Evolutionary conservation across 345 rosid genomes (phyloP), one percentile per base, ranked within the genome.

Genomic region (Fremontodendron californicum): DNA sequence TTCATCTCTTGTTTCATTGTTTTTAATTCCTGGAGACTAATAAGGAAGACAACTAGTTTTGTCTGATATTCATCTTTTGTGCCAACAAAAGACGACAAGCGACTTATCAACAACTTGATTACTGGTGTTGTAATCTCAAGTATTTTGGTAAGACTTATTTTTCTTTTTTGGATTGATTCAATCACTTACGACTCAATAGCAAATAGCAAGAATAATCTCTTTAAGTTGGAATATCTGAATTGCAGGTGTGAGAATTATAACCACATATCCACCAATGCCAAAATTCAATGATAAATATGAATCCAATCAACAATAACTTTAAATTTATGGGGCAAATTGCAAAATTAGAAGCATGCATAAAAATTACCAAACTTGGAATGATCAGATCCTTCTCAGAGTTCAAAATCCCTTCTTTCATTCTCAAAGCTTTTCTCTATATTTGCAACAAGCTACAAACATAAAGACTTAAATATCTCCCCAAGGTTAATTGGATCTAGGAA

Each of bases 31-130:
- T 7, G 9, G 33, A 43, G 61, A 72, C 6, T 29, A 27, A 21
- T 19, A 55, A 25, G 46, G 57, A 52, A 21, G n/a, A n/a, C 4
- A 39, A 2, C 18, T 8, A 9, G n/a, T 9, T 23, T 74, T 12
- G 4, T 37, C 21, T 40, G 77, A 16, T 43, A 23, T 57, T 39
- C 11, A 5, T 40, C 15, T 42, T 54, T 33, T 18, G 23, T 95
- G 77, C 98, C 99, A 55, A 85, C 90, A 60, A 95, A 90, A 83
- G 99, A 95, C 67, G 71, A 92, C 84, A 92, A 88, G 81, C 93
- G 93, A 51, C 98, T 95, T 43, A 63, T 82, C 7, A 77, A 86
- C 86, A 95, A 95, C 86, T 52, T 91, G 29, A 80, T 92, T 79
- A 69, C 91, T 19, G 96, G 72, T 15, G 84, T 73, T 49, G 85